Evolutionary conservation across 768 basidiomycete species (phyloP).

Genomic region (Kwoniella dejecticola): DNA sequence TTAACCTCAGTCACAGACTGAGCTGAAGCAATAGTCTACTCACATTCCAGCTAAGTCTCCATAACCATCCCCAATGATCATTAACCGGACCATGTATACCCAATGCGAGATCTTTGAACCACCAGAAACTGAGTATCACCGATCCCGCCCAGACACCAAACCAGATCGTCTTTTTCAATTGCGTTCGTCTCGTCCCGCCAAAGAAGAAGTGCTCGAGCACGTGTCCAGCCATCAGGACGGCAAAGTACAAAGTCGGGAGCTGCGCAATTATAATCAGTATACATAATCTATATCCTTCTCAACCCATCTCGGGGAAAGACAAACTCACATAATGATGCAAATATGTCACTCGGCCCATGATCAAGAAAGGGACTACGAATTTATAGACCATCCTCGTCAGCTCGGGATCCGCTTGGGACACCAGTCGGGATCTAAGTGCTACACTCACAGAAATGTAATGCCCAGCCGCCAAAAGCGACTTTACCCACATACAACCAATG

Average conservation of each 20-base stretch:
- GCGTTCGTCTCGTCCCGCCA: constrained; percentile 59
- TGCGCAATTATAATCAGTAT: too few species aligned
- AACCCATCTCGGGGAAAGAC: background rate
- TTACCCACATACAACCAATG: constrained; percentile 91
- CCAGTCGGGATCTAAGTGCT: too few species aligned
- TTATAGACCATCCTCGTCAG: background rate
- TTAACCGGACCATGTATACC: constrained; percentile 87
- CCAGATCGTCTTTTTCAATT: constrained; percentile 68
- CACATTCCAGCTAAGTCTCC: constrained; percentile 66
- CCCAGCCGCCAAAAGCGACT: constrained; percentile 88
- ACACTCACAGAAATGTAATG: constrained; percentile 78
- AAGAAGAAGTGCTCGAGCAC: constrained; percentile 92
- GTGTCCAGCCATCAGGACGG: constrained; percentile 87
- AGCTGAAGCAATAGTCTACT: constrained; percentile 16
- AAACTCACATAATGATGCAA: constrained; percentile 87
- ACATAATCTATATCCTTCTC: too few species aligned
- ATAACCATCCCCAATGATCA: constrained; percentile 74
- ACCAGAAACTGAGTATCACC: constrained; percentile 85
- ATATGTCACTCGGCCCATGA: constrained; percentile 94
- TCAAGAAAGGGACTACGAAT: constrained; percentile 82
- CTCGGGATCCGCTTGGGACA: too few species aligned
- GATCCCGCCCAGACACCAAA: constrained; percentile 67
- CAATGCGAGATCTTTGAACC: constrained; percentile 86
- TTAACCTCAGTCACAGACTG: background rate
- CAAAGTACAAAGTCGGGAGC: constrained; percentile 96